Evolutionary conservation across 148 eudicot species (phyloP).

Genomic region (Vaccinium macrocarpon): DNA sequence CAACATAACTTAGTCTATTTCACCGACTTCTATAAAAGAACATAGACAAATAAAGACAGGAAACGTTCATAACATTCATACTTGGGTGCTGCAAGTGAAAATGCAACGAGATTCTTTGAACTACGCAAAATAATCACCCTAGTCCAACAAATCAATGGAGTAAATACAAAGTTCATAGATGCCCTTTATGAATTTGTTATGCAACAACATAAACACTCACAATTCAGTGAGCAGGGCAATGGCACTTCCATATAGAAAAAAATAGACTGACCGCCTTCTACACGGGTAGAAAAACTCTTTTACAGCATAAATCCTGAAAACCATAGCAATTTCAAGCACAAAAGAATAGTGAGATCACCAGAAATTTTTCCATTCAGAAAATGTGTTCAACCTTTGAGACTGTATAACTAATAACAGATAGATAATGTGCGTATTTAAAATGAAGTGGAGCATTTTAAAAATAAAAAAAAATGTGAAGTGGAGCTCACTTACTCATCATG

Average conservation of each 20-base stretch:
- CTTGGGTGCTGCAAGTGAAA: neutral
- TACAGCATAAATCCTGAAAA: constrained; percentile 11
- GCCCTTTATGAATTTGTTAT: neutral
- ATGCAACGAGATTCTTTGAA: neutral
- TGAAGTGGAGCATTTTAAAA: neutral
- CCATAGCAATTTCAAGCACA: neutral
- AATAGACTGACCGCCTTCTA: neutral
- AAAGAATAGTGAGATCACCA: neutral
- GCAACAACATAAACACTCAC: neutral
- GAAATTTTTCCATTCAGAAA: neutral
- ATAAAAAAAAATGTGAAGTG: neutral
- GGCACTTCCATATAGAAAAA: neutral
- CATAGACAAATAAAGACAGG: neutral
- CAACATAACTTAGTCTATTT: neutral
- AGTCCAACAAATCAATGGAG: neutral
- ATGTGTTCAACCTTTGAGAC: neutral
- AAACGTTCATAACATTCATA: neutral
- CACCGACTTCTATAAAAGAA: neutral
- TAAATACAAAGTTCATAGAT: neutral
- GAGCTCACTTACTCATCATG: neutral
- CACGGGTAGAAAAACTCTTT: neutral
- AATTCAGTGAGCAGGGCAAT: constrained; percentile 4
- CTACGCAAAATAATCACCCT: neutral
- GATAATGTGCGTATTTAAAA: neutral
- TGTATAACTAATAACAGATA: neutral